These are phyloP conservation scores for Prosopis cineraria DNA, from an alignment of 306 rosid species.

Conservation along the genomic window DNA sequence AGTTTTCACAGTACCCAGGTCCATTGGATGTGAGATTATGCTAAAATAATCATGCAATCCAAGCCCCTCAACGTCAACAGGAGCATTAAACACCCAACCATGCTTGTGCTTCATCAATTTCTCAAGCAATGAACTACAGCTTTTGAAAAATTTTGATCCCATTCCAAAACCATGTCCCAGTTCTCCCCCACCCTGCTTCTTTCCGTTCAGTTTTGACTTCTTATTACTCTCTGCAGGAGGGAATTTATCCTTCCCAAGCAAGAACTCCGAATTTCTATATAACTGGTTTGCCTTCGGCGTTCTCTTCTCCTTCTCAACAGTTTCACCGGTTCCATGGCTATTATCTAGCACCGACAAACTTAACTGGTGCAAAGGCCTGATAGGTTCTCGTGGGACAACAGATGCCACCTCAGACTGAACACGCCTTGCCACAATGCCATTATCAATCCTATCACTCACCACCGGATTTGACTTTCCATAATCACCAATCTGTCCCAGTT, in stretches of 20 bases:
- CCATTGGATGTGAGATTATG: conserved; percentile 89
- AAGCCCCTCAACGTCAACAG: conserved; percentile 80
- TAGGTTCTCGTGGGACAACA: conserved; percentile 56
- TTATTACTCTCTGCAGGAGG: conserved; percentile 89
- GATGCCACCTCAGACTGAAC: conserved; percentile 73
- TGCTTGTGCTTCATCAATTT: conserved; percentile 92
- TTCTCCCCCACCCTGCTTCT: conserved; percentile 78
- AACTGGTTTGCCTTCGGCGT: conserved; percentile 94
- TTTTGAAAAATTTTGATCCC: conserved; percentile 86
- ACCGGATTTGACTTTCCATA: conserved; percentile 40
- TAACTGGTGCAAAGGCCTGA: conserved; percentile 72
- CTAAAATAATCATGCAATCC: conserved; percentile 88
- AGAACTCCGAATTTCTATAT: conserved; percentile 81
- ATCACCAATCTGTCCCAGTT: conserved; percentile 67
- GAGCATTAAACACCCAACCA: conserved; percentile 90
- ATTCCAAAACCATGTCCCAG: conserved; percentile 51
- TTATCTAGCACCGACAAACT: conserved; percentile 68
- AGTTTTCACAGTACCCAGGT: conserved; percentile 80
- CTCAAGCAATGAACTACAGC: conserved; percentile 89
- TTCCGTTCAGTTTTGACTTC: conserved; percentile 70
- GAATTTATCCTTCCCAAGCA: conserved; percentile 90
- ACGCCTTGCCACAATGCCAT: conserved; percentile 57
- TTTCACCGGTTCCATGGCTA: conserved; percentile 66
- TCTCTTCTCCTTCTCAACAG: conserved; percentile 91
- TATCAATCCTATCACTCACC: conserved; percentile 41